These are phyloP conservation scores for Phytophthora megakarya DNA, from an alignment of 352 stramenopile species.

Conservation along the genomic window DNA sequence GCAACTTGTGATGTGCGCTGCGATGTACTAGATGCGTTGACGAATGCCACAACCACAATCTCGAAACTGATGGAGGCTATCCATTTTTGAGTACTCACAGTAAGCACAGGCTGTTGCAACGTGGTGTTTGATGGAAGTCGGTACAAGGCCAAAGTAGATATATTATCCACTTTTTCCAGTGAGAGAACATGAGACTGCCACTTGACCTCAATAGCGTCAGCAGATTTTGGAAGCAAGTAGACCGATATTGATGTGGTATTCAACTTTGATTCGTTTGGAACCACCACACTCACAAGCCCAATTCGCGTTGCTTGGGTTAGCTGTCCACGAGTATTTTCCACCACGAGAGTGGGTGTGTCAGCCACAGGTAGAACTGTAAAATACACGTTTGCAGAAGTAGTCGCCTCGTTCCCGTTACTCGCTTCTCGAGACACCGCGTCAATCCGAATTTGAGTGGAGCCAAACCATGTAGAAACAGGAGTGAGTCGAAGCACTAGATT, in stretches of 20 bases:
- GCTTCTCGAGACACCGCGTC: conserved; percentile 44
- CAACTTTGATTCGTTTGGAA: conserved; percentile 40
- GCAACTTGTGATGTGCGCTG: conserved; percentile 35
- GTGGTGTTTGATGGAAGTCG: conserved; percentile 34
- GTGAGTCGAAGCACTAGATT: conserved; percentile 39
- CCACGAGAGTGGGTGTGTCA: conserved; percentile 40
- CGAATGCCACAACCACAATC: conserved; percentile 37
- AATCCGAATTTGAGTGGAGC: conserved; percentile 35
- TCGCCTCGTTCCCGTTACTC: conserved; percentile 22
- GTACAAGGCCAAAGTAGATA: conserved; percentile 45
- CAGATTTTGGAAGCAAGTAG: conserved; percentile 40
- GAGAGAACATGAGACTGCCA: conserved; percentile 40
- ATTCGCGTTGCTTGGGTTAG: conserved; percentile 39
- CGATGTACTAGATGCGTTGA: conserved; percentile 43
- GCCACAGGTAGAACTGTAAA: conserved; percentile 48
- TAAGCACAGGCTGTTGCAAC: conserved; percentile 35
- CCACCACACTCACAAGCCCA: conserved; percentile 38
- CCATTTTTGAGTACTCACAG: conserved; percentile 33
- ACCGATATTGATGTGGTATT: conserved; percentile 39
- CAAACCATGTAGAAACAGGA: conserved; percentile 40
- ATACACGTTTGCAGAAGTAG: conserved; percentile 17
- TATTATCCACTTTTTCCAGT: conserved; percentile 30
- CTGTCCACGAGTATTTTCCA: conserved; percentile 44
- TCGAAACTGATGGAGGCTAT: conserved; percentile 42
- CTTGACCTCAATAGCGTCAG: conserved; percentile 40